These are phyloP conservation scores for Saccharomycopsis phalli DNA, from an alignment of 1,139 yeast species.

Conservation along the genomic window DNA sequence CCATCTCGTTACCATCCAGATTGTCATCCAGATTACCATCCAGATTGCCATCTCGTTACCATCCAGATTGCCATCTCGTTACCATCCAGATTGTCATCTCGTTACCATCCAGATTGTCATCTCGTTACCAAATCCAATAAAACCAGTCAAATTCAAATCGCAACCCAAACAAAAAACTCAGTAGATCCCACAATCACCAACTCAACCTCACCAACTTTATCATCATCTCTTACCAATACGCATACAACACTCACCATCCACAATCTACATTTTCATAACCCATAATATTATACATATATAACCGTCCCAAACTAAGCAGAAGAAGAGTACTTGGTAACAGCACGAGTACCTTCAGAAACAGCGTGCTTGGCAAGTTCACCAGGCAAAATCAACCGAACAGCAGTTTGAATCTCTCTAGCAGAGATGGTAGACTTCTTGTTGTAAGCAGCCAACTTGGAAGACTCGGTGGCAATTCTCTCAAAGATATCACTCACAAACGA, in stretches of 20 bases:
- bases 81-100: no score
- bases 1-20: no score
- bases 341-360: conserved; percentile 98
- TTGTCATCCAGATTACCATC: no score
- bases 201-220: no score
- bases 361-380: conserved; percentile 99
- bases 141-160: conserved; percentile 1
- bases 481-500: conserved; percentile 95
- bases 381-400: conserved; percentile 97
- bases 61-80: no score
- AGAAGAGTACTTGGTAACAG: conserved; percentile 97
- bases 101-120: no score
- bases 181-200: not conserved
- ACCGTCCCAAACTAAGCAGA: conserved; percentile 31
- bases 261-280: no score
- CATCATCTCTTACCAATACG: no score
- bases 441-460: conserved; percentile 98
- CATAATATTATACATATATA: no score
- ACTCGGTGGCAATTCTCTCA: conserved; percentile 95
- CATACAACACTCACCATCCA: no score
- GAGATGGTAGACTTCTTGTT: conserved; percentile 98
- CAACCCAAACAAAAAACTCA: not conserved
- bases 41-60: no score
- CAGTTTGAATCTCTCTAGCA: conserved; percentile 98
- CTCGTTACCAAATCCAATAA: no score